These are phyloP conservation scores for Diaporthe aspalathi DNA, from an alignment of 2,329 filamentous ascomycete genomes.

Conservation along the genomic window DNA sequence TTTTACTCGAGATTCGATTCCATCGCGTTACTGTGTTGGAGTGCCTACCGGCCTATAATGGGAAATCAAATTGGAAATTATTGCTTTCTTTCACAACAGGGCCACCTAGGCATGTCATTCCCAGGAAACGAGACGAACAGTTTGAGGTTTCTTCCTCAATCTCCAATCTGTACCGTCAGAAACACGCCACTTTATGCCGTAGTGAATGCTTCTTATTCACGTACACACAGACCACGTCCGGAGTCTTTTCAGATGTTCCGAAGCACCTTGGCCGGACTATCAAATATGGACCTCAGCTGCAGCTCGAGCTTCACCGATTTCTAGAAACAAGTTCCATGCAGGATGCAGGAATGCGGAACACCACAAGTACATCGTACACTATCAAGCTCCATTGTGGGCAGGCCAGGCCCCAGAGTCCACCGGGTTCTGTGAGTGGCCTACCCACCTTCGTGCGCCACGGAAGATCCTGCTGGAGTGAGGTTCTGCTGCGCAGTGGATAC, in stretches of 20 bases:
- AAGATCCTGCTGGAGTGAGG: conserved; percentile 1
- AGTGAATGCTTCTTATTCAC: background rate
- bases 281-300: background rate
- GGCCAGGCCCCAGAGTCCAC: background rate
- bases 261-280: background rate
- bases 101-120: background rate
- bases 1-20: background rate
- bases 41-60: background rate
- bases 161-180: background rate
- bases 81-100: background rate
- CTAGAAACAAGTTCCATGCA: conserved; percentile 22
- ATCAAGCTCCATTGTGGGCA: background rate
- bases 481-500: conserved; percentile 20
- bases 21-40: background rate
- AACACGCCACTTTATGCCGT: background rate
- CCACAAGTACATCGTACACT: background rate
- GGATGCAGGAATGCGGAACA: conserved; percentile 13
- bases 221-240: background rate
- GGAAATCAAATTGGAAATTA: background rate
- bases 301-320: conserved; percentile 9
- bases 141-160: background rate
- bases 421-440: background rate
- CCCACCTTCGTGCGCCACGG: background rate
- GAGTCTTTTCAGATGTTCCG: background rate
- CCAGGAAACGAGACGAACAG: background rate